Evolutionary conservation across 352 stramenopile genomes (phyloP).

Genomic region (Phytophthora uliginosa): DNA sequence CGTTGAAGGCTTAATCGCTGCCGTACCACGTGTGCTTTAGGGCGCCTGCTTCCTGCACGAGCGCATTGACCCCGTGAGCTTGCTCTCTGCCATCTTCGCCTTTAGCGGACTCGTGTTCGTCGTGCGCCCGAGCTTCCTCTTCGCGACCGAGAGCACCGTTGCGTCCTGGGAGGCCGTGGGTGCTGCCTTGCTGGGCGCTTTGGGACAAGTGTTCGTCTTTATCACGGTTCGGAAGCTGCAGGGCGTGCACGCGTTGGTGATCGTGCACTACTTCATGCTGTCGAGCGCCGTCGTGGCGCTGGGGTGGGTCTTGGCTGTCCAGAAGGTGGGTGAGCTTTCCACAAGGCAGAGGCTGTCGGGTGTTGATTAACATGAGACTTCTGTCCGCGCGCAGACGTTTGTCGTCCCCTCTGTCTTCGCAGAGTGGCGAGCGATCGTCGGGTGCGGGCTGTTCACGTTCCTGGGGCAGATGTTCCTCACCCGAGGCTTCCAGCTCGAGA

Average conservation of each 20-base stretch:
- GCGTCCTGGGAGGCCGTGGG: conserved; percentile 32
- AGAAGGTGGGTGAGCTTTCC: neutral
- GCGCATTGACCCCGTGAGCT: conserved; percentile 35
- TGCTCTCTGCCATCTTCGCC: conserved; percentile 33
- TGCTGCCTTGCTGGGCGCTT: conserved; percentile 42
- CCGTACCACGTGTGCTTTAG: conserved; percentile 15
- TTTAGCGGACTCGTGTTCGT: conserved; percentile 50
- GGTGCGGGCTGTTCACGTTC: conserved; percentile 44
- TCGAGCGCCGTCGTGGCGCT: conserved; percentile 39
- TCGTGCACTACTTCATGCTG: conserved; percentile 60
- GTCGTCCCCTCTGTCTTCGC: conserved; percentile 35
- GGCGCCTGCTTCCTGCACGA: conserved; percentile 42
- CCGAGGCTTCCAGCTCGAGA: conserved; percentile 71
- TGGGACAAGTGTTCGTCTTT: conserved; percentile 52
- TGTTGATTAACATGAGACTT: neutral
- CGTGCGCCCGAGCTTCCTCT: conserved; percentile 48
- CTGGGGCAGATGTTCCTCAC: conserved; percentile 61
- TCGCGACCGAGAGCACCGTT: conserved; percentile 31
- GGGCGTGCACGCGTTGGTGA: conserved; percentile 38
- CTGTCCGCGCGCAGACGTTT: conserved; percentile 21
- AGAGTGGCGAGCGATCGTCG: neutral
- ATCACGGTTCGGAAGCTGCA: conserved; percentile 53
- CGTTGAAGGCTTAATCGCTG: conserved; percentile 1
- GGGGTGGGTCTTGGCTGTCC: conserved; percentile 24
- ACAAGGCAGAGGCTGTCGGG: no score